These are phyloP conservation scores for Rhododendron kiyosumense DNA, from an alignment of 148 eudicot genomes.

Conservation along the genomic window DNA sequence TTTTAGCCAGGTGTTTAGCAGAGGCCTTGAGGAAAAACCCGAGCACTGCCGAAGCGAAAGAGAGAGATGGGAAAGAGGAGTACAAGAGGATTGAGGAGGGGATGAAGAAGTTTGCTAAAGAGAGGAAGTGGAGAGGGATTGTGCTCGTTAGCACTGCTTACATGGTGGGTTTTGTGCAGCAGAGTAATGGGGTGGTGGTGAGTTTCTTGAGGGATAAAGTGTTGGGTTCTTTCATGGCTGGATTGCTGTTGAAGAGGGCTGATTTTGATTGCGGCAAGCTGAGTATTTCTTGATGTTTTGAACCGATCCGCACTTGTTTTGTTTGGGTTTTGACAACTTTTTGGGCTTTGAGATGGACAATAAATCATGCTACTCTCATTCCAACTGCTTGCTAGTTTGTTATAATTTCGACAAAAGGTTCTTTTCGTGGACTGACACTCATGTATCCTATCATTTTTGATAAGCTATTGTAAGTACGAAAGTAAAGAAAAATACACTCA, in stretches of 20 bases:
- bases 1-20: conserved; percentile 42
- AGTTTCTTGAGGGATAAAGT: conserved; percentile 37
- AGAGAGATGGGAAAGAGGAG: conserved; percentile 14
- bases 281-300: neutral
- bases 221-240: conserved; percentile 29
- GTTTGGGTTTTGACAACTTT: neutral
- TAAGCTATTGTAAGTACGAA: too few species aligned
- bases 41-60: neutral
- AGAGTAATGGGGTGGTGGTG: conserved; percentile 31
- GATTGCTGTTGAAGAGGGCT: conserved; percentile 32
- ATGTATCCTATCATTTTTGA: too few species aligned
- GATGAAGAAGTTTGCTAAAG: conserved; percentile 28
- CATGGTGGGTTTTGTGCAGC: conserved; percentile 37
- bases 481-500: too few species aligned
- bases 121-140: conserved; percentile 51
- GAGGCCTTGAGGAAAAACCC: conserved; percentile 16
- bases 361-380: neutral
- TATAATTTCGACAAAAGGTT: too few species aligned
- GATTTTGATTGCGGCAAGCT: conserved; percentile 39
- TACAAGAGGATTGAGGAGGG: conserved; percentile 27
- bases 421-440: too few species aligned
- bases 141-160: conserved; percentile 37
- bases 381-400: too few species aligned
- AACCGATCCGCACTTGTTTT: neutral
- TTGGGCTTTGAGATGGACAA: neutral